A percentile compares a stretch with the other conserved stretches of the same genome.
These are phyloP conservation scores for Cenchrus americanus DNA, from an alignment of 176 grass and related monocot genomes.

Conservation along the genomic window DNA sequence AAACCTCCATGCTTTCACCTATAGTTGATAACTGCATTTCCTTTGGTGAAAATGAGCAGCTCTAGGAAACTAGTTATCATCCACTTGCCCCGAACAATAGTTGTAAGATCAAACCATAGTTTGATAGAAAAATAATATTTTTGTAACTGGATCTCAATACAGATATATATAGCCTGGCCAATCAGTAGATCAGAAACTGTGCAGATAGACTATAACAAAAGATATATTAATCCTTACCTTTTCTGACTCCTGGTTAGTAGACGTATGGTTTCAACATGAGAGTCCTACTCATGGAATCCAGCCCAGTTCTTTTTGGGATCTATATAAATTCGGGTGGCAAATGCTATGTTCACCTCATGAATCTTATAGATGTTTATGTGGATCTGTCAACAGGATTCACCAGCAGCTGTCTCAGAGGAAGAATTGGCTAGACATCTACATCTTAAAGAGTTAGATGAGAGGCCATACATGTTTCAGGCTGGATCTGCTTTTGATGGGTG, in stretches of 20 bases:
- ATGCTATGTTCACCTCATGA: not conserved
- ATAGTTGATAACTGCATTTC: not conserved
- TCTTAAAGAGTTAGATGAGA: constrained; percentile 90
- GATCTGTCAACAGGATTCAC: constrained; percentile 68
- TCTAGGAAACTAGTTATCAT: not conserved
- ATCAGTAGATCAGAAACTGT: not conserved
- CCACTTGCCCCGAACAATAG: not conserved
- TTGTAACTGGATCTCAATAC: constrained; percentile 3
- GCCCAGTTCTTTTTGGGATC: constrained; percentile 13
- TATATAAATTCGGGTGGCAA: constrained; percentile 1
- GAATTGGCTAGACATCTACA: constrained; percentile 84
- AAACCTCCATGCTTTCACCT: not conserved
- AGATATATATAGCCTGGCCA: not conserved
- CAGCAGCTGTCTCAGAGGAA: constrained; percentile 73
- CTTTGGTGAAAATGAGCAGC: constrained; percentile 17
- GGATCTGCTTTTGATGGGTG: constrained; percentile 92
- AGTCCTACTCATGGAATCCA: constrained; percentile 12
- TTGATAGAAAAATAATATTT: not conserved
- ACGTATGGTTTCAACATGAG: not conserved
- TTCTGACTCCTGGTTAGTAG: not conserved
- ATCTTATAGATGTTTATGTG: constrained; percentile 29
- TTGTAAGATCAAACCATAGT: not conserved
- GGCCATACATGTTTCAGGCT: constrained; percentile 73
- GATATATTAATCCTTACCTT: not conserved
- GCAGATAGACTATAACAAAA: not conserved